These are phyloP conservation scores for Primulina eburnea DNA, from an alignment of 257 asterid species.

Conservation along the genomic window DNA sequence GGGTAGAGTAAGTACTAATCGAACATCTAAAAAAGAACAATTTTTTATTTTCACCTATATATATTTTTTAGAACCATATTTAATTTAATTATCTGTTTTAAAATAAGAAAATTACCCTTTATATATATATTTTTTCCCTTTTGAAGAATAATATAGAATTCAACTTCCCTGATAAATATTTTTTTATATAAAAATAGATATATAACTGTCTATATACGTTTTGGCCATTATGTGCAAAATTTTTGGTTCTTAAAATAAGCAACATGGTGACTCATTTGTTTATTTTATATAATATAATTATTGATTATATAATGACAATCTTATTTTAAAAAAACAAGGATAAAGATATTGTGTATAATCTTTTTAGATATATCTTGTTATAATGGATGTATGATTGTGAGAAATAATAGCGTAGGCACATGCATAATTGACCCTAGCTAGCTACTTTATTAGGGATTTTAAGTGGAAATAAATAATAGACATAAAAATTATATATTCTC, in stretches of 20 bases:
- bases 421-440: conserved; percentile 57
- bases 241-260: neutral
- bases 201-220: too few species aligned
- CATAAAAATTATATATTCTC: neutral
- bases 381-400: conserved; percentile 30
- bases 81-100: too few species aligned
- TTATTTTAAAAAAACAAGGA: conserved; percentile 19
- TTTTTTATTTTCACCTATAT: too few species aligned
- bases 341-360: conserved; percentile 25
- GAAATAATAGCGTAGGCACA: conserved; percentile 41
- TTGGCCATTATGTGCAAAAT: conserved; percentile 3
- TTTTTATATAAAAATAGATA: too few species aligned
- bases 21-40: neutral
- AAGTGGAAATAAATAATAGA: conserved; percentile 24
- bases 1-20: neutral
- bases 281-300: neutral
- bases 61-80: too few species aligned
- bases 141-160: neutral
- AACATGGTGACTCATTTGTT: neutral
- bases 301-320: neutral
- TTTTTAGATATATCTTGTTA: conserved; percentile 32
- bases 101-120: too few species aligned
- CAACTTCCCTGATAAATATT: conserved; percentile 17
- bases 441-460: conserved; percentile 35
- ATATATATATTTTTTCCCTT: too few species aligned